Percentiles rank a stretch among this genome's conserved stretches.
Conservation (phyloP, 345 rosid species). For the Acer saccharum region DNA sequence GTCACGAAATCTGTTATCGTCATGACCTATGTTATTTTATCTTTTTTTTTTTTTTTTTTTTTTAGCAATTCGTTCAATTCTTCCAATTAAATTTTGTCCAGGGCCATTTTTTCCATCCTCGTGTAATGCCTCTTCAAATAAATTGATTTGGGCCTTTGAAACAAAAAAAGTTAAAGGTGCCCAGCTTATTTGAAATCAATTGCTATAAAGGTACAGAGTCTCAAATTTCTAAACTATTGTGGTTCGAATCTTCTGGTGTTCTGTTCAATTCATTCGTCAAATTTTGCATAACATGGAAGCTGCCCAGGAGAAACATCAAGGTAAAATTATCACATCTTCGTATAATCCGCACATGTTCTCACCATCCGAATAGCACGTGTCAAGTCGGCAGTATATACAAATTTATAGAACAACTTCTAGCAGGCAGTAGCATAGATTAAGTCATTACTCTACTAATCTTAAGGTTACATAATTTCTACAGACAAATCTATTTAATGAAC, state of each 20-base stretch:
- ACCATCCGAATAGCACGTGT: neutral
- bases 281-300: neutral
- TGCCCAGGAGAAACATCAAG: neutral
- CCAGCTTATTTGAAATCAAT: too few relatives aligned
- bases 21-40: neutral
- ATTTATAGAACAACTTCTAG: neutral
- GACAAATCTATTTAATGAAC: conserved; percentile 10
- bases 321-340: too few relatives aligned
- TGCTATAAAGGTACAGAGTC: too few relatives aligned
- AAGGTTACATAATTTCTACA: conserved; percentile 9
- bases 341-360: neutral
- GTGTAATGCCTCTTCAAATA: neutral
- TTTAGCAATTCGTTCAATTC: neutral
- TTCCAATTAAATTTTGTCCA: neutral
- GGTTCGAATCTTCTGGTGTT: neutral
- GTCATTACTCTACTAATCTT: neutral
- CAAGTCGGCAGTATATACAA: neutral
- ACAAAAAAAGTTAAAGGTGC: too few relatives aligned
- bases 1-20: neutral
- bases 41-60: too few relatives aligned
- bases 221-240: neutral
- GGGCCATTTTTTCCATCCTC: neutral
- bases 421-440: neutral
- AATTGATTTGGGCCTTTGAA: neutral
- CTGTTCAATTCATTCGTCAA: neutral